Base-by-base conservation (phyloP, 768 basidiomycete species). In the Mycena amicta region DNA sequence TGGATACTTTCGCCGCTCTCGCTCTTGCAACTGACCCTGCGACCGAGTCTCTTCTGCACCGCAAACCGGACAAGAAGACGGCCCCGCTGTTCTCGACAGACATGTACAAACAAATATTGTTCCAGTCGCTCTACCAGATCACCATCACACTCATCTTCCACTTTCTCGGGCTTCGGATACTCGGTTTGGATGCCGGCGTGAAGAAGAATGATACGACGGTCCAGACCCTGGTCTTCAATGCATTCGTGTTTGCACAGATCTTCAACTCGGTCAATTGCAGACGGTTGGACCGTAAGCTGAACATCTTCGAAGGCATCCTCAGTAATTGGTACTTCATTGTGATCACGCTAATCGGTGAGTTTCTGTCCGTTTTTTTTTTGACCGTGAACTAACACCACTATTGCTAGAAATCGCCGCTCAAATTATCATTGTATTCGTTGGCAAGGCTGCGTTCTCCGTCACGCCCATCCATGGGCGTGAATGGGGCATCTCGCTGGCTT, bases 1-100 rank as follows among this genome's bases (percentile, higher is more conserved):
- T 96, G 95, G 95, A 97, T 70, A 96, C 94, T 2, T 98, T 99
- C 70, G 97, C 97, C 55, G 97, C 97, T 25, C 86, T 98, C 51
- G 97, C 97, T 13, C 85, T 99, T 51, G 96, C 97, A 18, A 98
- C 97, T 25, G 97, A 98, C 72, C 95, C 95, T 8, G 95, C 97
- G 1, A 85, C 88, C 1, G 87, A 87, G 47, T 71, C 78, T 4
- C 82, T 93, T 30, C 85, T 99, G 43, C 81, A 97, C 55, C 88
- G 96, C 67, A 90, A 92, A 71, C 97, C 97, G 3, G 95, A 98
- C 72, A 86, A 83, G 76, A 92, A 92, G 75, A 85, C 83, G 1
- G 88, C 93, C 1, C 93, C 97, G 2, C 75, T 99, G 50, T 95
- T 99, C 80, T 85, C 86, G 16, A 86, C 90, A 52, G 81, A 97